Evolutionary conservation across 257 asterid genomes (phyloP), one percentile per base, ranked within the genome.

Genomic region (Salvia hispanica): DNA sequence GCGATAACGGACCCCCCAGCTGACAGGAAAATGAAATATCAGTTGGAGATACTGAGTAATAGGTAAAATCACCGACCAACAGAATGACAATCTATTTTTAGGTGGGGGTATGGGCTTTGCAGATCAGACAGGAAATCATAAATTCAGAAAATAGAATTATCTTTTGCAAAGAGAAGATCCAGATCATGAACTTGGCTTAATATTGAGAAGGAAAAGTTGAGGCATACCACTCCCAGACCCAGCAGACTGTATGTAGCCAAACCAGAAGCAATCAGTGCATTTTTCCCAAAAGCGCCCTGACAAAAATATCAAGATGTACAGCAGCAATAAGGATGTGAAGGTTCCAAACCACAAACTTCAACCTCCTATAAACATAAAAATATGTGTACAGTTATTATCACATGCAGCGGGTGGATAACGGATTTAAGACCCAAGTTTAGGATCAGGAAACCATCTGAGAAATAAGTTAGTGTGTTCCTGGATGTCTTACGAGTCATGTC

Each of bases 1-100:
- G 97, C 31, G 99, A 88, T 45, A 93, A 77, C 40, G 99, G 99
- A 46, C 99, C 99, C 59, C 96, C 97, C 4, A 93, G 88, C 97
- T 90, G 95, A 67, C 15, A 69, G 18, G 56, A 71, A 67, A 14
- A 48, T 25, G 10, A 64, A 59, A 70, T 56, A 18, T 74, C 50
- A 72, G 67, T 72, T 9, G 15, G 4, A 15, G 15, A 53, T 50
- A 40, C 10, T 13, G 36, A 43, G 33, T 5, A 46, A 45, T 28
- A 13, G 16, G 42, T n/a, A 13, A 39, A n/a, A 21, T 25, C 44
- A 45, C 44, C 25, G 25, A 7, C 66, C 66, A 62, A 44, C 13
- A 63, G 28, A 63, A 46, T 46, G 42, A n/a, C 14, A 9, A 2
- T 45, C 5, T 45, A 1, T 45, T 46, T 63, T 2, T 31, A 3